Base-by-base conservation (phyloP, 192 early-diverging fungal species). In the Linnemannia exigua region DNA sequence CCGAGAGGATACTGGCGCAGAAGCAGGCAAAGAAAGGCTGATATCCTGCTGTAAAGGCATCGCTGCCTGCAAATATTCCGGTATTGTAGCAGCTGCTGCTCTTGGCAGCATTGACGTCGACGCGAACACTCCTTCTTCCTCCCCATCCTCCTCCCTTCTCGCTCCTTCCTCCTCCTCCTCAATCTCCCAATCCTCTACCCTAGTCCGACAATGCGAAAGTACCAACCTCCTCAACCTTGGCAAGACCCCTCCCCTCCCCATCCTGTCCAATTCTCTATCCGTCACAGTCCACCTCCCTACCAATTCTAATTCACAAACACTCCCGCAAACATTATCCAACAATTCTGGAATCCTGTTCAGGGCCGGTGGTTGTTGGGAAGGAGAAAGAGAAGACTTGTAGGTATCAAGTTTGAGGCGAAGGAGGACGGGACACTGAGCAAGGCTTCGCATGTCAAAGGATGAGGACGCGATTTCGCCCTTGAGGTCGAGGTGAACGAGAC, bases 271-370 rank as follows among this genome's bases (percentile, higher is more conserved):
- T 14, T 75, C 51, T 22, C n/a, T 5, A 35, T 80, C 72, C 25
- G 73, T 61, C 5, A 80, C 50, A 20, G 33, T 52, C 79, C 79
- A 80, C 7, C 25, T 51, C n/a, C 79, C 79, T 4, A 46, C 31
- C 16, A 80, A 58, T 46, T 80, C 79, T 7, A 80, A 28, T 5
- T 75, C 72, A 1, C 50, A 46, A 15, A 80, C 38, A 25, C 46
- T 41, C 17, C 33, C 31, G 0, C 63, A 19, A 9, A 75, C 67
- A 9, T 69, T 36, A 9, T 74, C 50, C n/a, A 80, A n/a, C 28
- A 80, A 5, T 4, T n/a, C 20, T 0, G 67, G n/a, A 0, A 80
- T 14, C 25, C 52, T 66, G 15, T 28, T 38, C 1, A 28, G 1
- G 28, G 25, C 22, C 9, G 41, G 41, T 44, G 41, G 41, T 3